These are phyloP conservation scores for Oehlia diaphana DNA, from an alignment of 192 early-diverging fungal genomes.

Conservation along the genomic window DNA sequence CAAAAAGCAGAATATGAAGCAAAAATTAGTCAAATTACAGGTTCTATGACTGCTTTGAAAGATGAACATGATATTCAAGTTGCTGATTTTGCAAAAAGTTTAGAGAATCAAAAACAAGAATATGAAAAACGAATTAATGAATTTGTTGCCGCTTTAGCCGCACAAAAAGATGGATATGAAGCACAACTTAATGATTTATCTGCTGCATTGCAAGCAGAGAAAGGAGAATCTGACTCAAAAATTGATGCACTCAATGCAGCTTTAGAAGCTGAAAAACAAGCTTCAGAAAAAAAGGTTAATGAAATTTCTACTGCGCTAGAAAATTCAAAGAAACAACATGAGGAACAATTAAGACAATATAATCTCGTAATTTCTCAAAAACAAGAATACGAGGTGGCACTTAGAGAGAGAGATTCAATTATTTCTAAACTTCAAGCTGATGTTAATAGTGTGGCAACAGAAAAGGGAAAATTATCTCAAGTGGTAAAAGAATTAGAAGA, in stretches of 20 bases:
- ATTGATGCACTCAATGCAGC: not conserved
- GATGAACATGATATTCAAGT: conserved; percentile 11
- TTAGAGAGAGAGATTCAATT: conserved; percentile 21
- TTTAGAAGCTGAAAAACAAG: conserved; percentile 9
- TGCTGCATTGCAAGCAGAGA: not conserved
- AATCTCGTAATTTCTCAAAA: conserved; percentile 10
- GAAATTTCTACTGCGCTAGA: not conserved
- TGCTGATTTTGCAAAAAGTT: not conserved
- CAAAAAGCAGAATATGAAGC: conserved; percentile 32
- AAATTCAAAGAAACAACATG: conserved; percentile 21
- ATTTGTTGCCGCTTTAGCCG: not conserved
- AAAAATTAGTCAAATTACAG: conserved; percentile 7
- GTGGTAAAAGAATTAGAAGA: conserved; percentile 31
- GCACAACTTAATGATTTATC: conserved; percentile 16
- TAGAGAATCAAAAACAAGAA: conserved; percentile 10
- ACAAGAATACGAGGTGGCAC: conserved; percentile 21
- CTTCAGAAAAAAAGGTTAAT: conserved; percentile 1
- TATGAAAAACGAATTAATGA: conserved; percentile 12
- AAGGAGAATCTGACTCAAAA: not conserved
- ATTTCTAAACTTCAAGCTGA: conserved; percentile 29
- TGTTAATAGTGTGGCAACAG: conserved; percentile 26
- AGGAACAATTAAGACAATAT: conserved; percentile 22
- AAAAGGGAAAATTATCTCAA: conserved; percentile 25
- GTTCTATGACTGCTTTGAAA: conserved; percentile 1
- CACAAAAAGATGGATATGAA: conserved; percentile 23